phyloP scores from a whole-genome alignment of 2,329 filamentous ascomycete genomes.

The Aureobasidium sp. region DNA sequence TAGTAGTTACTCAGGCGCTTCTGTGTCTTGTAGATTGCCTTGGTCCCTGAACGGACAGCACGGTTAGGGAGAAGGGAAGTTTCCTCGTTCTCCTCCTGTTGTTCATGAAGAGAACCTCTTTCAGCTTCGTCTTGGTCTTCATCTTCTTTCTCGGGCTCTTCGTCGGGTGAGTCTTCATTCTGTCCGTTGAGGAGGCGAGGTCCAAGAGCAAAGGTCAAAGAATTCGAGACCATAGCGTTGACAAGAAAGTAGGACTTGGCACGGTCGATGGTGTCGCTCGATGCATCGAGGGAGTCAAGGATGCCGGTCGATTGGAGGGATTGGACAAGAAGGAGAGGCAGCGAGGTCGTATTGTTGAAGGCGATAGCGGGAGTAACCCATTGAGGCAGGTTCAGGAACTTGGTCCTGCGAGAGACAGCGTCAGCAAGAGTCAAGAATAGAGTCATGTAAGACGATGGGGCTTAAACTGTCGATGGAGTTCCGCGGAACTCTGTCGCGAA shows the following conservation, averaged over 20 bases:
- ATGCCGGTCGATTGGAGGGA: slow-evolving; percentile 52
- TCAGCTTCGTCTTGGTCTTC: slow-evolving; percentile 23
- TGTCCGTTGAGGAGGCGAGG: slow-evolving; percentile 49
- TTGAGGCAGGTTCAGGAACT: slow-evolving; percentile 42
- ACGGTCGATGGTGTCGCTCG: slow-evolving; percentile 46
- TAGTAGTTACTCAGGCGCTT: slow-evolving; percentile 30
- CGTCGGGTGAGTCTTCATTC: slow-evolving; percentile 36
- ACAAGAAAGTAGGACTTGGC: slow-evolving; percentile 61
- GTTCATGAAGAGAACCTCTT: slow-evolving; percentile 20
- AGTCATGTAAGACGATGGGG: not conserved
- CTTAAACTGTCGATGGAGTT: not conserved
- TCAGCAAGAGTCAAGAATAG: not conserved
- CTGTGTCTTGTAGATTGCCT: slow-evolving; percentile 29
- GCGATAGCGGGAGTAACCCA: slow-evolving; percentile 50
- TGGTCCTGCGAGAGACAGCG: slow-evolving; percentile 23
- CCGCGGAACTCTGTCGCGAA: not conserved
- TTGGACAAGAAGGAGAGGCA: slow-evolving; percentile 47
- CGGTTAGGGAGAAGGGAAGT: slow-evolving; percentile 46
- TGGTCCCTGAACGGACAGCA: slow-evolving; percentile 26
- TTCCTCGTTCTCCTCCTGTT: slow-evolving; percentile 36
- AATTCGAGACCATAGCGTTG: slow-evolving; percentile 57
- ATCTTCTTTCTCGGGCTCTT: slow-evolving; percentile 20
- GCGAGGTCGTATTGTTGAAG: slow-evolving; percentile 53
- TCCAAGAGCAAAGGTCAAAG: slow-evolving; percentile 57
- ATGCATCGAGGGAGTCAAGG: slow-evolving; percentile 40